phyloP scores from a whole-genome alignment of 352 stramenopile species.

The Pythium biforme region DNA sequence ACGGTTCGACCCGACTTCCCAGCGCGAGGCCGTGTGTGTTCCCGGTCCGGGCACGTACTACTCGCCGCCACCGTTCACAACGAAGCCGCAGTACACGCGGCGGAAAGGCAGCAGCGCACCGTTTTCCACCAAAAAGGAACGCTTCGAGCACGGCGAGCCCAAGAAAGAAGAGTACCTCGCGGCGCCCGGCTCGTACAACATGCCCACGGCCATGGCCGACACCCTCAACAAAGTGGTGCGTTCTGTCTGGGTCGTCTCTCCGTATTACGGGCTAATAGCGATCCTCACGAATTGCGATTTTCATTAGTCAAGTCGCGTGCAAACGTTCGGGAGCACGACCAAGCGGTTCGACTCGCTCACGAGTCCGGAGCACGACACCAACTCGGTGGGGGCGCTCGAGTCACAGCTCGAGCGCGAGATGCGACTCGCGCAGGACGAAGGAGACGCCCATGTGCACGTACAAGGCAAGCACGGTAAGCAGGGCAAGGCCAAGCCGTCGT shows the following conservation, averaged over 20 bases:
- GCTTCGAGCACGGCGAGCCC: conserved; percentile 42
- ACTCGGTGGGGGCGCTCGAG: conserved; percentile 35
- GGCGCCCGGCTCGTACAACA: conserved; percentile 69
- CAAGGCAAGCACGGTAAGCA: conserved; percentile 19
- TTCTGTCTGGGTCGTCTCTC: background rate
- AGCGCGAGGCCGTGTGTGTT: conserved; percentile 14
- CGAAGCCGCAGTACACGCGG: conserved; percentile 26
- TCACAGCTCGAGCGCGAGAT: conserved; percentile 65
- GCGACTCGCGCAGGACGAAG: conserved; percentile 31
- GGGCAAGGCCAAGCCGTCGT: conserved; percentile 45
- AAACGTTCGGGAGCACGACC: conserved; percentile 72
- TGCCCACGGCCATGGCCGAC: conserved; percentile 51
- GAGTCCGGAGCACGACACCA: conserved; percentile 3
- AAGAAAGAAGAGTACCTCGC: conserved; percentile 49
- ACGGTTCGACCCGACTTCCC: conserved; percentile 43
- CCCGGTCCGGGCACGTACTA: conserved; percentile 63
- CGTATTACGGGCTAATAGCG: no score
- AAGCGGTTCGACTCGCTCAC: conserved; percentile 68
- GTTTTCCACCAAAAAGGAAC: conserved; percentile 72
- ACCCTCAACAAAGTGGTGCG: conserved; percentile 73
- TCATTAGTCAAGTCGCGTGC: conserved; percentile 69
- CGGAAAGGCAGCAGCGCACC: conserved; percentile 47
- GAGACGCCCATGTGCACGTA: background rate
- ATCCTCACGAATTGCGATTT: no score
- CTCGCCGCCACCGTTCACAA: conserved; percentile 34